phyloP scores from a whole-genome alignment of 108 stramenopile species.

The Bacterosira constricta region DNA sequence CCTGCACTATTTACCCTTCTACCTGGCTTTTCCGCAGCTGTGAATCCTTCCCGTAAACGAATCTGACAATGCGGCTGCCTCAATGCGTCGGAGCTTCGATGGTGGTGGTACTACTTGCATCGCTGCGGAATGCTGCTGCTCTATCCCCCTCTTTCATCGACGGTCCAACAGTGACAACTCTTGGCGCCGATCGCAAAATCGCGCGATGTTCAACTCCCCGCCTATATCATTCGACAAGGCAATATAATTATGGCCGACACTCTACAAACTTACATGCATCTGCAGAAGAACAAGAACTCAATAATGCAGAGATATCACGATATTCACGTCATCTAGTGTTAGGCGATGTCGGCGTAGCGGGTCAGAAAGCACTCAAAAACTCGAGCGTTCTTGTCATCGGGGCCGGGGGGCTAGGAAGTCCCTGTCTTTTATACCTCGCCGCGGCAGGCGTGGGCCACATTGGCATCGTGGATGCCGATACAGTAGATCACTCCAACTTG shows the following conservation, averaged over 20 bases:
- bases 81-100: too few relatives aligned
- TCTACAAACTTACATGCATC: too few relatives aligned
- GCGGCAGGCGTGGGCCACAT: slow-evolving; percentile 92
- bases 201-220: background rate
- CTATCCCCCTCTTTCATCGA: background rate
- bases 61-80: too few relatives aligned
- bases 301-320: slow-evolving; percentile 79
- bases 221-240: background rate
- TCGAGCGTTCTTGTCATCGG: slow-evolving; percentile 88
- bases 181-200: background rate
- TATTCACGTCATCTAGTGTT: slow-evolving; percentile 94
- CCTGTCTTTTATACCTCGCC: slow-evolving; percentile 92
- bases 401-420: slow-evolving; percentile 95
- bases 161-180: background rate
- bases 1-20: too few relatives aligned
- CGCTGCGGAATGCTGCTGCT: background rate
- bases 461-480: slow-evolving; percentile 93
- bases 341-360: slow-evolving; percentile 77
- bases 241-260: too few relatives aligned
- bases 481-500: slow-evolving; percentile 93
- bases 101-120: background rate
- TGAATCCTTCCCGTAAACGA: too few relatives aligned
- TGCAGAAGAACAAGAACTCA: slow-evolving; percentile 1
- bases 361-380: slow-evolving; percentile 76
- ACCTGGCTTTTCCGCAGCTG: too few relatives aligned